Base-by-base conservation (phyloP, 2,329 filamentous ascomycete species). In the Colletotrichum orbiculare region DNA sequence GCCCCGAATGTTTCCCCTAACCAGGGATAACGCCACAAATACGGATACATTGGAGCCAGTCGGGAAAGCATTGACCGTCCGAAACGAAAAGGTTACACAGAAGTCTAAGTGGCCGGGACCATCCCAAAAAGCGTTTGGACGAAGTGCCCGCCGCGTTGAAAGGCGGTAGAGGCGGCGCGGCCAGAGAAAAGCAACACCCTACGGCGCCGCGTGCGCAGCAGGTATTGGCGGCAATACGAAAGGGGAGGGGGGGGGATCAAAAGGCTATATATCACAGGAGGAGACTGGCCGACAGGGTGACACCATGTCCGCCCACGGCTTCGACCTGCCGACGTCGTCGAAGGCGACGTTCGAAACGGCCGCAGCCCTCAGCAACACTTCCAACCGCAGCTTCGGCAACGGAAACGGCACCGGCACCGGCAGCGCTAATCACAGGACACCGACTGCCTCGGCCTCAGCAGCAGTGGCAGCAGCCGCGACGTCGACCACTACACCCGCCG, bases 281-380 rank as follows among this genome's bases (percentile, higher is more conserved):
- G 46, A 33, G n/a, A 43, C 13, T 25, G 42, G 42, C 42, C 13
- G 33, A 41, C 57, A 65, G 33, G 62, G 62, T 52, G 58, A 56
- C 55, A 62, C 62, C 62, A 65, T 65, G 62, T 62, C 62, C 11
- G 45, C 43, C 43, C 55, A 48, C 43, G 55, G 62, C 62, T 53
- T 65, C 50, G 62, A 62, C 41, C 58, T 65, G 52, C 62, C 62
- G 50, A 55, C 62, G 41, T 15, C 62, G 42, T 56, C 58, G 58
- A 48, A 38, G 39, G 54, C 52, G 52, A 56, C 50, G 46, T 34
- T 56, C 57, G 37, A 46, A 52, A 62, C 41, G 34, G 46, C 52
- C 38, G 46, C 58, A 39, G 57, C 45, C 41, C 35, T 62, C 15
- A 41, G 46, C 58, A 65, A 65, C 62, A 35, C 47, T 8, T 50